Evolutionary conservation across 2,329 filamentous ascomycete species (phyloP).

Genomic region (Helotiales sp.): DNA sequence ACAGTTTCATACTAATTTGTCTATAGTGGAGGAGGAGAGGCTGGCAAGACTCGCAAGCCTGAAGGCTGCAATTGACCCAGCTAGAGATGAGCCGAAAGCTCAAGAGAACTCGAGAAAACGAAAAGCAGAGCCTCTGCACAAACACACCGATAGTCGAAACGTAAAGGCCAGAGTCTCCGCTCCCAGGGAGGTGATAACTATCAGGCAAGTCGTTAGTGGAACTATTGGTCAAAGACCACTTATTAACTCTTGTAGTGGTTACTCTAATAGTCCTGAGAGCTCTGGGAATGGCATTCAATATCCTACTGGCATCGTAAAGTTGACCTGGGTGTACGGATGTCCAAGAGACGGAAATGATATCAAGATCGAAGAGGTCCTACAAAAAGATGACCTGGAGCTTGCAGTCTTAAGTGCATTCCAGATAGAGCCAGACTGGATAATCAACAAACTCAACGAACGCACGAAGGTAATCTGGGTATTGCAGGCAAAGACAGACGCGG

Average conservation of each 20-base stretch:
- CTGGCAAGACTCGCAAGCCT: slow-evolving; percentile 58
- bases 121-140: slow-evolving; percentile 32
- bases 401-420: slow-evolving; percentile 86
- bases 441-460: slow-evolving; percentile 59
- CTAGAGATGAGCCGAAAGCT: neutral
- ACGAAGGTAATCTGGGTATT: slow-evolving; percentile 65
- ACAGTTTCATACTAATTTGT: too few relatives aligned
- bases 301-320: slow-evolving; percentile 67
- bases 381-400: slow-evolving; percentile 68
- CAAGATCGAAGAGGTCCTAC: slow-evolving; percentile 83
- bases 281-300: slow-evolving; percentile 30
- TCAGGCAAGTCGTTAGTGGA: neutral
- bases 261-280: neutral
- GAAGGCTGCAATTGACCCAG: slow-evolving; percentile 32
- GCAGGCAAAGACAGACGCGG: slow-evolving; percentile 51
- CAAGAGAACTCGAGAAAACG: slow-evolving; percentile 24
- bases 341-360: slow-evolving; percentile 69
- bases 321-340: slow-evolving; percentile 72
- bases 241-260: neutral
- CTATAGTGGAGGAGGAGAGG: slow-evolving; percentile 89
- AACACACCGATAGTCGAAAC: slow-evolving; percentile 6
- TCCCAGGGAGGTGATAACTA: neutral
- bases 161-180: neutral
- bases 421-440: slow-evolving; percentile 66
- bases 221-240: neutral